Evolutionary conservation across 345 rosid species (phyloP).

Genomic region (Toxicodendron radicans): DNA sequence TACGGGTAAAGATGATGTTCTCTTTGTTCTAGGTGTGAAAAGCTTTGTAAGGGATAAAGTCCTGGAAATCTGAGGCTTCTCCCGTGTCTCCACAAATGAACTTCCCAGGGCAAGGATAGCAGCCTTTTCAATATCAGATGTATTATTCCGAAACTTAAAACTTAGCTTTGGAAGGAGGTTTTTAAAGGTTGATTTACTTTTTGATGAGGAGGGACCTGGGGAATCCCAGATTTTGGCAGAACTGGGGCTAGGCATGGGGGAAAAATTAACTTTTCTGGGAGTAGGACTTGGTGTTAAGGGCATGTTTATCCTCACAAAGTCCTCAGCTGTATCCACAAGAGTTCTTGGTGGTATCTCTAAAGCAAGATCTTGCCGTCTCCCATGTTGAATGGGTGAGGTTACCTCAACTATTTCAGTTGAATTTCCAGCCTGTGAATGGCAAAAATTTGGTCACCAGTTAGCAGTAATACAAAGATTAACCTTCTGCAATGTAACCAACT

Average conservation of each 20-base stretch:
- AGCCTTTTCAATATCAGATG: constrained; percentile 74
- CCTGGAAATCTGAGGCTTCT: constrained; percentile 47
- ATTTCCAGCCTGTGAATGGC: constrained; percentile 41
- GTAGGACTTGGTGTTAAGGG: constrained; percentile 57
- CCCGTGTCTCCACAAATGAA: constrained; percentile 36
- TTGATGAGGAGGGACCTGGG: constrained; percentile 40
- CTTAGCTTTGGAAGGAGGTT: constrained; percentile 73
- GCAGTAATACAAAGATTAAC: neutral
- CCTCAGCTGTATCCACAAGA: constrained; percentile 42
- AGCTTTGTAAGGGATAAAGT: constrained; percentile 59
- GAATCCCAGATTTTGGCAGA: constrained; percentile 35
- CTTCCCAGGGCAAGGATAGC: constrained; percentile 61
- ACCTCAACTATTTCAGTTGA: constrained; percentile 72
- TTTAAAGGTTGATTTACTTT: constrained; percentile 50
- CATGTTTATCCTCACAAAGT: constrained; percentile 37
- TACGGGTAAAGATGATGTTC: constrained; percentile 66
- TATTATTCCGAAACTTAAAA: constrained; percentile 54
- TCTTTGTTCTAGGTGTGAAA: constrained; percentile 54
- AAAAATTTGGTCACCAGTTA: neutral
- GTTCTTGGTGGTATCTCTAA: constrained; percentile 48
- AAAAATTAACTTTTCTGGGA: constrained; percentile 74
- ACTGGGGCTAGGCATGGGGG: constrained; percentile 74
- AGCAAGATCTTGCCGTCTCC: constrained; percentile 35
- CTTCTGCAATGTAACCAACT: neutral
- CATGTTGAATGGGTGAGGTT: constrained; percentile 26